Conservation (phyloP, 805 yeast species). For the Saturnispora silvae region DNA sequence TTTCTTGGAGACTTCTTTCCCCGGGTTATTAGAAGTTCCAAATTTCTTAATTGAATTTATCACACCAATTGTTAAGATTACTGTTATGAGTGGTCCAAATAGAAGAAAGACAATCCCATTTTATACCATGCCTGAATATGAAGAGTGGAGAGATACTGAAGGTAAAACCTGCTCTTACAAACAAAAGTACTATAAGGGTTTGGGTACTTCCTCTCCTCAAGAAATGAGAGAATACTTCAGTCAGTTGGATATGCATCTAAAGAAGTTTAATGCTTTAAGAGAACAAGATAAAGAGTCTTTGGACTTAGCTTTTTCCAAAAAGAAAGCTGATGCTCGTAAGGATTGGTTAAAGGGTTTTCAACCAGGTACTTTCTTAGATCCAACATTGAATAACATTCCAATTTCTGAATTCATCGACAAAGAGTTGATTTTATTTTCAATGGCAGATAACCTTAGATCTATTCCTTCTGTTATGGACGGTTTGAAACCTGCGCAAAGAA, state of each 20-base stretch:
- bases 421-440: constrained; percentile 85
- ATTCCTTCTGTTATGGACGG: constrained; percentile 94
- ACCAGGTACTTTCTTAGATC: constrained; percentile 90
- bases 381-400: constrained; percentile 64
- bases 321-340: constrained; percentile 93
- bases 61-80: constrained; percentile 92
- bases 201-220: constrained; percentile 82
- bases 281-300: constrained; percentile 67
- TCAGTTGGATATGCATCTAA: constrained; percentile 75
- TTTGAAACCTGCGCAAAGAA: constrained; percentile 93
- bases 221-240: constrained; percentile 87
- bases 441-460: constrained; percentile 94
- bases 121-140: constrained; percentile 93
- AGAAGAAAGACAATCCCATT: constrained; percentile 53
- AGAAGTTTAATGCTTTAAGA: constrained; percentile 71
- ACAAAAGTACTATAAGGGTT: constrained; percentile 94
- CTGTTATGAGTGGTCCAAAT: constrained; percentile 51
- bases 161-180: constrained; percentile 71
- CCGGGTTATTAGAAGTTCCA: constrained; percentile 82
- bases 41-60: constrained; percentile 90
- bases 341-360: constrained; percentile 88
- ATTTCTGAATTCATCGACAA: constrained; percentile 90
- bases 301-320: constrained; percentile 89
- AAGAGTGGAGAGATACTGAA: constrained; percentile 80
- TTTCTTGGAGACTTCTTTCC: constrained; percentile 86